Base-by-base conservation (phyloP, 2,329 filamentous ascomycete species). In the Bisporella sp. region DNA sequence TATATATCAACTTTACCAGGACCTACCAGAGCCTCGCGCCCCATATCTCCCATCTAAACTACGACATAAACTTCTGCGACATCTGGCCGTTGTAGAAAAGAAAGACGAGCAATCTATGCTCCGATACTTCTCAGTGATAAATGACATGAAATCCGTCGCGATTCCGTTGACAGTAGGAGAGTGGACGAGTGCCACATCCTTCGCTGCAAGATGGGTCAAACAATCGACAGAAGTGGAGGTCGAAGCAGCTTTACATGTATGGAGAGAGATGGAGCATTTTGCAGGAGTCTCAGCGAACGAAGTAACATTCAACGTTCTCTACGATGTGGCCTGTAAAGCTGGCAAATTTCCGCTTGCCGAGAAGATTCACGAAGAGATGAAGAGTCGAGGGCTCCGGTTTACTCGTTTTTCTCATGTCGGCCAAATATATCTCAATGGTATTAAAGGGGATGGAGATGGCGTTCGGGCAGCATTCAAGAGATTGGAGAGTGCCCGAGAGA, bases 301-400 rank as follows among this genome's bases (percentile, higher is more conserved):
- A 45, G 84, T 90, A n/a, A 95, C 92, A 0, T 95, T 99, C 68
- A 96, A 93, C 64, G 86, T 96, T 44, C 76, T 99, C 9, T 96
- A 96, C 60, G 87, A 96, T 63, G 79, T 89, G 8, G 89, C 93
- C 1, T 81, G 89, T 58, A 95, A 93, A 66, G 82, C 89, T 0
- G 87, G 87, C 39, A 93, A 95, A 62, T 95, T 87, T 57, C 73
- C 75, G 1, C 78, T 97, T 28, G 91, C 90, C 4, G 87, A 96
- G 60, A 87, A 89, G 71, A 79, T 97, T 8, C 82, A 91, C 59
- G 75, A 81, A 50, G 91, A 97, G 69, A 91, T 97, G 84, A 73
- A 77, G 46, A 71, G 66, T 11, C 83, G 93, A 31, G 78, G 79
- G 0, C 71, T 92, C 47, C 66, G 72, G 9, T 83, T 85, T 59